A percentile compares a stretch with the other conserved stretches of the same genome.
These are phyloP conservation scores for Centaurea solstitialis DNA, from an alignment of 129 eudicot species.

Conservation along the genomic window DNA sequence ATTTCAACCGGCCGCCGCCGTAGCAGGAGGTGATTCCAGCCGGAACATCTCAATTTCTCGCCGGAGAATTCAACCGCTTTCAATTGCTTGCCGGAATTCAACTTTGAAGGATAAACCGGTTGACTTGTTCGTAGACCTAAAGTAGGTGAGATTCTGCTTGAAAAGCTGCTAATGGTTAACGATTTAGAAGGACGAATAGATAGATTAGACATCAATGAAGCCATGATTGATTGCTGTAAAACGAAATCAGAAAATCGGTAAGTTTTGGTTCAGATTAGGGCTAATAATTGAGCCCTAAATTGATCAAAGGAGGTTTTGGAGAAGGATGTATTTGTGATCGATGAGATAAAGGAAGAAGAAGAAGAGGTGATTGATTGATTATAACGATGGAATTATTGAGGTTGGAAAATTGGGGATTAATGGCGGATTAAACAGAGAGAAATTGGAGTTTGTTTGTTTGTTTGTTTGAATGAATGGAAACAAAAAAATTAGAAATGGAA, in stretches of 20 bases:
- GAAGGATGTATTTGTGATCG: conserved; percentile 15
- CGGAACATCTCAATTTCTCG: conserved; percentile 35
- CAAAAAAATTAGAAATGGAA: conserved; percentile 14
- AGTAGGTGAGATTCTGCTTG: conserved; percentile 24
- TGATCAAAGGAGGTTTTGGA: conserved; percentile 9
- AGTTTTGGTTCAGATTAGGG: neutral
- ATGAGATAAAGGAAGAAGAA: conserved; percentile 20
- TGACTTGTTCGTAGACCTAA: conserved; percentile 32
- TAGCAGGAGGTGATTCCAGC: conserved; percentile 38
- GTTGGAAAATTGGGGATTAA: conserved; percentile 16
- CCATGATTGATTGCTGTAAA: conserved; percentile 19
- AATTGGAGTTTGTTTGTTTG: conserved; percentile 6
- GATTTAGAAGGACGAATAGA: conserved; percentile 34
- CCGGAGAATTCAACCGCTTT: conserved; percentile 33
- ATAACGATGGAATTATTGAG: conserved; percentile 38
- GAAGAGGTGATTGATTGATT: conserved; percentile 26
- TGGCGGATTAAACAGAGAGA: conserved; percentile 43
- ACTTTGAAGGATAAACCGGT: conserved; percentile 15
- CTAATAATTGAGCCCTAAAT: neutral
- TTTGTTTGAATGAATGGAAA: conserved; percentile 24
- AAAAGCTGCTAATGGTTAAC: conserved; percentile 12
- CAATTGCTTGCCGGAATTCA: too few relatives aligned
- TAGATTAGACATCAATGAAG: conserved; percentile 25
- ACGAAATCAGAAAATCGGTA: neutral
- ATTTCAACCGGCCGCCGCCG: conserved; percentile 29